phyloP scores from a whole-genome alignment of 768 basidiomycete genomes.

The Fistulinella prunicolor region DNA sequence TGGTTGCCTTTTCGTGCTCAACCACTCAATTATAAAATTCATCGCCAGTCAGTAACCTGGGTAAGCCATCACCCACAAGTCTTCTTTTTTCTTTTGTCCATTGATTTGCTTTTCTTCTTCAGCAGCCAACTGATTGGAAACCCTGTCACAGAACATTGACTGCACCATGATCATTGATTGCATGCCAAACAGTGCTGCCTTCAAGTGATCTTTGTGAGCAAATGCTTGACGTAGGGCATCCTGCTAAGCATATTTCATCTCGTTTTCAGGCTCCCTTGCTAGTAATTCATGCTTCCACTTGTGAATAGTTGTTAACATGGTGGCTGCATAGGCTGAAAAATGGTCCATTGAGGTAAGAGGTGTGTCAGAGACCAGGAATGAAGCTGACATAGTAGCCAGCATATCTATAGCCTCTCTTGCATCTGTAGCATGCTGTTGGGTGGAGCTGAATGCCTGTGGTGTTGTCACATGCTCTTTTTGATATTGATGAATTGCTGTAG shows the following conservation, averaged over 20 bases:
- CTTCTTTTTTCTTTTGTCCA: neutral
- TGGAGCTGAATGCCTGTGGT: no score
- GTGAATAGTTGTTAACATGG: neutral
- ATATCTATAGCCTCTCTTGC: neutral
- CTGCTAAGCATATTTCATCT: neutral
- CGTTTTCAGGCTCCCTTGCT: neutral
- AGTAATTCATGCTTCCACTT: neutral
- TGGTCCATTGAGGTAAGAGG: neutral
- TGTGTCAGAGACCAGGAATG: neutral
- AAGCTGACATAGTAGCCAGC: neutral
- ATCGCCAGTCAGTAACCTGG: neutral
- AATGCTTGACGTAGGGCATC: neutral
- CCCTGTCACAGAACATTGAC: neutral
- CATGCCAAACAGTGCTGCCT: neutral
- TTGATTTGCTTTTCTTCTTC: neutral
- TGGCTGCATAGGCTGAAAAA: neutral
- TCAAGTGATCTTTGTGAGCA: neutral
- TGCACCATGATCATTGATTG: neutral
- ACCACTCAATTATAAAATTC: neutral
- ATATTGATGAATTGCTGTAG: neutral
- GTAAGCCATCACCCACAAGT: neutral
- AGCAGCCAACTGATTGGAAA: neutral
- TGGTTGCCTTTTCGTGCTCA: neutral
- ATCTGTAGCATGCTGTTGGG: neutral
- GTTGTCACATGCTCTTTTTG: no score